Evolutionary conservation across 768 basidiomycete species (phyloP).

Genomic region (Collybia nuda): DNA sequence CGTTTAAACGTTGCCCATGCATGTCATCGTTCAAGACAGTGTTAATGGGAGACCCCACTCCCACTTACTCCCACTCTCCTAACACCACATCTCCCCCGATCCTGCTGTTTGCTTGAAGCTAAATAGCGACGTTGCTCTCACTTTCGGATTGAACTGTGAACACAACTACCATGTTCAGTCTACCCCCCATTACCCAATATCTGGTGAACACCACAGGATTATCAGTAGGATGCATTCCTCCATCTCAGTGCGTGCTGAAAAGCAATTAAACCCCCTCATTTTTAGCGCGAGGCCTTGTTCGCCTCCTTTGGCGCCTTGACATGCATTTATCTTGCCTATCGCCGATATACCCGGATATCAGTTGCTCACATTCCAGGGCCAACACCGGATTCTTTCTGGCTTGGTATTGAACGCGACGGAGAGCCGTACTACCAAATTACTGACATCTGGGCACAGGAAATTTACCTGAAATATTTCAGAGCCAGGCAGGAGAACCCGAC

Average conservation of each 20-base stretch:
- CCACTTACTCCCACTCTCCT: neutral
- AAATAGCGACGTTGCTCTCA: too few relatives aligned
- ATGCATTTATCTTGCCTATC: constrained; percentile 28
- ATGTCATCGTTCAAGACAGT: constrained; percentile 4
- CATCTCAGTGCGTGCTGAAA: neutral
- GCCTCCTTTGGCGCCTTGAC: constrained; percentile 12
- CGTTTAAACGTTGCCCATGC: constrained; percentile 19
- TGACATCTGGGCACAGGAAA: constrained; percentile 34
- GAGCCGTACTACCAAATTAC: neutral
- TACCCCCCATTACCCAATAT: too few relatives aligned
- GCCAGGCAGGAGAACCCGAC: constrained; percentile 49
- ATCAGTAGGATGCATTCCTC: too few relatives aligned
- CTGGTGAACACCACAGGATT: too few relatives aligned
- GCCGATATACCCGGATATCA: constrained; percentile 35
- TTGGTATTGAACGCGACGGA: constrained; percentile 33
- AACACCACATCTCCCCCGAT: neutral
- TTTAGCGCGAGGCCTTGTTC: constrained; percentile 8
- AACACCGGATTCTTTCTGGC: constrained; percentile 43
- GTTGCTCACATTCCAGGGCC: constrained; percentile 49
- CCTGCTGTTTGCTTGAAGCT: too few relatives aligned
- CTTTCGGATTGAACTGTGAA: too few relatives aligned
- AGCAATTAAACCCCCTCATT: neutral
- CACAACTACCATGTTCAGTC: too few relatives aligned
- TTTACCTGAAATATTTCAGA: constrained; percentile 48
- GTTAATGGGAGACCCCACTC: constrained; percentile 5